Conservation (phyloP, 345 rosid genomes). For the Clausena lansium region DNA sequence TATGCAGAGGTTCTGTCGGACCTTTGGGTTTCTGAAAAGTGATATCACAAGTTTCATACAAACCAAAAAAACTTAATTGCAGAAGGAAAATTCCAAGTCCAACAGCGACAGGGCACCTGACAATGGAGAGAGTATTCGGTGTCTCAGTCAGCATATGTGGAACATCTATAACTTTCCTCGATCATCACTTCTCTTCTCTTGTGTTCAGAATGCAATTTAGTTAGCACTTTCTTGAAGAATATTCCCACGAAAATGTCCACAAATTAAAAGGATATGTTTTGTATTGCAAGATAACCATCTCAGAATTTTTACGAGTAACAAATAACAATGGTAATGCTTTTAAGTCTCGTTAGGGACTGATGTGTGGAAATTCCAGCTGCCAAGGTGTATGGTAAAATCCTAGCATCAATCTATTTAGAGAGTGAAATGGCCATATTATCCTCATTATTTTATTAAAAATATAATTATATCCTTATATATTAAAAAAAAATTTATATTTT, state of each 20-base stretch:
- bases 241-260: neutral
- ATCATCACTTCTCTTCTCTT: too few species aligned
- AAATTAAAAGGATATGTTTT: neutral
- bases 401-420: rapidly evolving
- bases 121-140: neutral
- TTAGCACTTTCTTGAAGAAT: neutral
- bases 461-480: too few species aligned
- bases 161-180: too few species aligned
- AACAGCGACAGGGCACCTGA: slow-evolving; percentile 1
- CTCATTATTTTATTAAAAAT: too few species aligned
- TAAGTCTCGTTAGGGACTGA: too few species aligned
- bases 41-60: neutral
- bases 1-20: neutral
- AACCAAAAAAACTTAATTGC: neutral
- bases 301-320: too few species aligned
- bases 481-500: too few species aligned
- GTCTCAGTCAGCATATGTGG: neutral
- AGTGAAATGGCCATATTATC: too few species aligned
- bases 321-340: neutral
- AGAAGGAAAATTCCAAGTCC: neutral
- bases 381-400: too few species aligned
- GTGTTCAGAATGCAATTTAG: too few species aligned
- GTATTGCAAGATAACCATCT: neutral
- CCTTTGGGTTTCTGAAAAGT: neutral
- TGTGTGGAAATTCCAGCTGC: too few species aligned